Conservation (phyloP, 768 basidiomycete genomes). For the Trametes gibbosa region DNA sequence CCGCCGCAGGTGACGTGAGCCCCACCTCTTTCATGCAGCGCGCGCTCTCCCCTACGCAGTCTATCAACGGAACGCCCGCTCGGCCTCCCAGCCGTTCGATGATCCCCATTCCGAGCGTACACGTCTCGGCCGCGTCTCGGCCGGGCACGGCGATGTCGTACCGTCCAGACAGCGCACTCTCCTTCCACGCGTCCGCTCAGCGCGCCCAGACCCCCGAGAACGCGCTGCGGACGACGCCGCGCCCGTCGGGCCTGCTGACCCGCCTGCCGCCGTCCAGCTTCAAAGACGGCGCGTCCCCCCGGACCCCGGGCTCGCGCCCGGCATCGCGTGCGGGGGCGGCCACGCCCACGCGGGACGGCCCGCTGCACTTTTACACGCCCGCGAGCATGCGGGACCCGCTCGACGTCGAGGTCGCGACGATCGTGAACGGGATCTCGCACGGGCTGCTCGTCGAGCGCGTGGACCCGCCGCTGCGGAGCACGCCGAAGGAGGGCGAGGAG, state of each 20-base stretch:
- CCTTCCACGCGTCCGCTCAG: slow-evolving; percentile 43
- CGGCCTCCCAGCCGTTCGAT: slow-evolving; percentile 81
- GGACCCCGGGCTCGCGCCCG: slow-evolving; percentile 58
- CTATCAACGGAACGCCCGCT: slow-evolving; percentile 46
- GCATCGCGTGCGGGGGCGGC: slow-evolving; percentile 63
- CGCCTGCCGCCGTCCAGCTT: slow-evolving; percentile 71
- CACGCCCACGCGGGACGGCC: slow-evolving; percentile 56
- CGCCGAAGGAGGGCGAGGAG: slow-evolving; percentile 74
- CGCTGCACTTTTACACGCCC: slow-evolving; percentile 62
- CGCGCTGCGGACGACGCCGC: slow-evolving; percentile 52
- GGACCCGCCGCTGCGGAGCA: slow-evolving; percentile 66
- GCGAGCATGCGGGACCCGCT: slow-evolving; percentile 74
- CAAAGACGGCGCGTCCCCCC: slow-evolving; percentile 53
- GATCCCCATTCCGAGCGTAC: slow-evolving; percentile 77
- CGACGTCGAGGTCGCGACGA: slow-evolving; percentile 70
- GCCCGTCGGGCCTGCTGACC: slow-evolving; percentile 37
- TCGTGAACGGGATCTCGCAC: slow-evolving; percentile 77
- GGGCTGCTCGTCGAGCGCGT: slow-evolving; percentile 76
- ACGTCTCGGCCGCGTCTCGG: slow-evolving; percentile 65
- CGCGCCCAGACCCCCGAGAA: slow-evolving; percentile 72
- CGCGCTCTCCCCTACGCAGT: slow-evolving; percentile 57
- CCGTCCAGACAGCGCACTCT: slow-evolving; percentile 50
- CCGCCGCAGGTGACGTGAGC: slow-evolving; percentile 44
- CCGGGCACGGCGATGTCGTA: slow-evolving; percentile 74
- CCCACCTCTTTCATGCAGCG: slow-evolving; percentile 50